Conservation (phyloP, 2,329 filamentous ascomycete genomes). For the Trichoderma afroharzianum region DNA sequence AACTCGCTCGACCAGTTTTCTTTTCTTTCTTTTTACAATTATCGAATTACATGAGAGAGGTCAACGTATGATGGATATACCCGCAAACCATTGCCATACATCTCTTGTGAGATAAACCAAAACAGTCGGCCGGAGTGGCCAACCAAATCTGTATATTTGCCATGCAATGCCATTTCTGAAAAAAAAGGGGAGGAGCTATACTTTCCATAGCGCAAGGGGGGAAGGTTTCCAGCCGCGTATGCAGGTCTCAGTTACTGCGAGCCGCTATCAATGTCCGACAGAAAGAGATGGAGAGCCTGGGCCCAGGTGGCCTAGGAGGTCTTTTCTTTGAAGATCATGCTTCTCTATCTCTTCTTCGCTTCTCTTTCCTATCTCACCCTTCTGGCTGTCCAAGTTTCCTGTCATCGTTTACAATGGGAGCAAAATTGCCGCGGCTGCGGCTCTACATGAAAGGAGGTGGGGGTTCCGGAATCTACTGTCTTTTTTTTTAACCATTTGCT, state of each 20-base stretch:
- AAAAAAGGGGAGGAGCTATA: not conserved
- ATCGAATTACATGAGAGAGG: not conserved
- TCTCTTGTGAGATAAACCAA: constrained; percentile 11
- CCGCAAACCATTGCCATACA: constrained; percentile 6
- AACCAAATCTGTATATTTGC: constrained; percentile 7
- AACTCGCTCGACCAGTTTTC: not conserved
- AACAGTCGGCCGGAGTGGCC: not conserved
- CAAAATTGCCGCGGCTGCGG: not conserved
- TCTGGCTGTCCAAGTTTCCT: not conserved
- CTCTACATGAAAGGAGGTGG: constrained; percentile 13
- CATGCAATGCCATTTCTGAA: not conserved
- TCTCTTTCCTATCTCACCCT: not conserved
- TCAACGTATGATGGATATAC: constrained; percentile 16
- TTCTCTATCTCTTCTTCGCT: not conserved
- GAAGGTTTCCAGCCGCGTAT: not conserved
- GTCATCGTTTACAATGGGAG: not conserved
- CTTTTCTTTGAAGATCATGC: not conserved
- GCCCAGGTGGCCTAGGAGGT: not conserved
- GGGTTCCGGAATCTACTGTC: constrained; percentile 5
- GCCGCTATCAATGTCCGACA: not conserved
- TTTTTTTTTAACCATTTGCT: constrained; percentile 1
- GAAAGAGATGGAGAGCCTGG: not conserved
- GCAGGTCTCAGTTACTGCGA: not conserved
- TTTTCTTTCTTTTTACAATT: not conserved
- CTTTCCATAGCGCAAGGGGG: not conserved